A percentile compares a stretch with the other conserved stretches of the same genome.
Evolutionary conservation across 345 rosid genomes (phyloP).

Genomic region (Hibiscus syriacus): DNA sequence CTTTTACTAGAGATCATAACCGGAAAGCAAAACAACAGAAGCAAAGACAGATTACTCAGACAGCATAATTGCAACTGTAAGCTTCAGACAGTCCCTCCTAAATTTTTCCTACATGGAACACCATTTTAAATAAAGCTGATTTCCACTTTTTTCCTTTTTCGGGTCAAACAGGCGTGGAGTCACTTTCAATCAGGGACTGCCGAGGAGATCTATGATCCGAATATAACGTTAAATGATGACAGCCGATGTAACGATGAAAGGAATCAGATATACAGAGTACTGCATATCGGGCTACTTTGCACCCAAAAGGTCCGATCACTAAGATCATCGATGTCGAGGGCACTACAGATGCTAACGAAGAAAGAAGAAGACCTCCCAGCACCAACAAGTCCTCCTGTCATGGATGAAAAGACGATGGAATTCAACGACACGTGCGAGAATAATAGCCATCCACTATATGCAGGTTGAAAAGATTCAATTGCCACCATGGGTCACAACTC

Average conservation of each 20-base stretch:
- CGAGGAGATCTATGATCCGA: slow-evolving; percentile 70
- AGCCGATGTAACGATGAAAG: slow-evolving; percentile 29
- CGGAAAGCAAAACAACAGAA: slow-evolving; percentile 67
- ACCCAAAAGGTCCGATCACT: slow-evolving; percentile 64
- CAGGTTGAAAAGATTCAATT: slow-evolving; percentile 42
- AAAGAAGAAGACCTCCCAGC: slow-evolving; percentile 57
- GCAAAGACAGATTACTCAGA: slow-evolving; percentile 68
- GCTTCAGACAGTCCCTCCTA: slow-evolving; percentile 9
- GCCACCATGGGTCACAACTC: slow-evolving; percentile 58
- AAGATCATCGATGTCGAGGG: slow-evolving; percentile 73
- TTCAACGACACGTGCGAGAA: slow-evolving; percentile 42
- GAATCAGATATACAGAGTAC: slow-evolving; percentile 50
- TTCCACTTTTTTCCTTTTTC: not conserved
- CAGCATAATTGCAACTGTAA: slow-evolving; percentile 66
- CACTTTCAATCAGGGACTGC: slow-evolving; percentile 57
- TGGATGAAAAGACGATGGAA: slow-evolving; percentile 80
- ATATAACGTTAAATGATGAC: slow-evolving; percentile 40
- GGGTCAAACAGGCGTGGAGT: slow-evolving; percentile 6
- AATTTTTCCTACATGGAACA: slow-evolving; percentile 7
- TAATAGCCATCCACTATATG: slow-evolving; percentile 27
- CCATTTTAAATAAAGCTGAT: not conserved
- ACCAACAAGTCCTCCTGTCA: slow-evolving; percentile 79
- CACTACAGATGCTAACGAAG: slow-evolving; percentile 61
- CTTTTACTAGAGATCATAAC: slow-evolving; percentile 77
- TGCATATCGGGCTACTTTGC: slow-evolving; percentile 76